These are phyloP conservation scores for Thielaviopsis punctulata DNA, from an alignment of 2,329 filamentous ascomycete species.

Conservation along the genomic window DNA sequence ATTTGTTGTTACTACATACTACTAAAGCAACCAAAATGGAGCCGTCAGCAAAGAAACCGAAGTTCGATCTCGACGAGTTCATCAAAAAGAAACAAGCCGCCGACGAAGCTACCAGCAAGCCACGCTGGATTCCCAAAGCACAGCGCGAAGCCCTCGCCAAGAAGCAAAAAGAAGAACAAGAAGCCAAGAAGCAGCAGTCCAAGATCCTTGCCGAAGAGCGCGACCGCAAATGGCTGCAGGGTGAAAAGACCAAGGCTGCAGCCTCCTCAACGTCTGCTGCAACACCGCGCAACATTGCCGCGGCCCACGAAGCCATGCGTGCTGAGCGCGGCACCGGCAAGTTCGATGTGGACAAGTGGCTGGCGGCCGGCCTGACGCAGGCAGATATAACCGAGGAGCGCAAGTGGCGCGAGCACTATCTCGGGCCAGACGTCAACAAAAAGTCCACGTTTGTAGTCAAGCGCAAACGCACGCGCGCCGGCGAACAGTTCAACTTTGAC, in stretches of 20 bases:
- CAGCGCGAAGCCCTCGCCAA: constrained; percentile 65
- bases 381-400: constrained; percentile 53
- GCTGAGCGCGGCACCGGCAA: constrained; percentile 11
- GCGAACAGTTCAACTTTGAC: constrained; percentile 97
- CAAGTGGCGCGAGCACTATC: constrained; percentile 65
- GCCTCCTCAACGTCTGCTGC: neutral
- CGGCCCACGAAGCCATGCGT: constrained; percentile 13
- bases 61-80: constrained; percentile 68
- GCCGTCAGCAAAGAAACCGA: constrained; percentile 24
- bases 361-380: constrained; percentile 11
- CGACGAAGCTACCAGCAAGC: constrained; percentile 70
- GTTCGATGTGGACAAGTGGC: constrained; percentile 10
- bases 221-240: constrained; percentile 11
- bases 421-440: constrained; percentile 75
- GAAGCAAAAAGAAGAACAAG: constrained; percentile 55
- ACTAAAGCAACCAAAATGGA: constrained; percentile 7
- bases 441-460: constrained; percentile 77
- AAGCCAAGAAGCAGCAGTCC: constrained; percentile 18
- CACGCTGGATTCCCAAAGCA: constrained; percentile 71
- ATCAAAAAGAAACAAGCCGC: constrained; percentile 72
- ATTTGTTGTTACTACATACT: neutral
- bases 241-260: constrained; percentile 3
- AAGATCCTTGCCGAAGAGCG: constrained; percentile 8
- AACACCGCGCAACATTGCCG: constrained; percentile 6
- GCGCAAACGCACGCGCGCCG: constrained; percentile 86